A percentile compares a stretch with the other conserved stretches of the same genome.
Conservation (phyloP, 2,329 filamentous ascomycete species). For the Xylaria digitata region DNA sequence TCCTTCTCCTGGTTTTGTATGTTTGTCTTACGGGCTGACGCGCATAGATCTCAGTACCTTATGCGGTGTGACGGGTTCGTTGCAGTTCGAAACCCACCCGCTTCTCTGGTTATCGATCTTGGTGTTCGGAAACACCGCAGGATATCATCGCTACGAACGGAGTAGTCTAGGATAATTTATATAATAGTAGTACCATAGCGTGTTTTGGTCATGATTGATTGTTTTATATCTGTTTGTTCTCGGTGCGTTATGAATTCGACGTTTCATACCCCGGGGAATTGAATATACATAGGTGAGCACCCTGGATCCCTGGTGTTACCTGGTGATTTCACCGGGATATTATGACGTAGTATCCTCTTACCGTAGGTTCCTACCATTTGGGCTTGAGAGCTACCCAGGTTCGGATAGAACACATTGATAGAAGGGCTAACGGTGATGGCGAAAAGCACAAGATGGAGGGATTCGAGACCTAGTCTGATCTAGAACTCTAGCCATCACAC, state of each 20-base stretch:
- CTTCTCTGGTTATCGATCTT: not conserved
- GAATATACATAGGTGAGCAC: no score
- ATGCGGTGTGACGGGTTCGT: conserved; percentile 26
- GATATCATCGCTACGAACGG: not conserved
- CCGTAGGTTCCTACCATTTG: no score
- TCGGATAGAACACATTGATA: no score
- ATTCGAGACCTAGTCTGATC: not conserved
- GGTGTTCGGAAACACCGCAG: not conserved
- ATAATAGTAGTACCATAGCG: not conserved
- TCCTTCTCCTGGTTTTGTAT: not conserved
- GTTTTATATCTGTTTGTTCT: not conserved
- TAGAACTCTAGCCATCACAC: not conserved
- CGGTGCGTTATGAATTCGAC: not conserved
- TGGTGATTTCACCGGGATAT: no score
- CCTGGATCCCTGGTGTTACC: no score
- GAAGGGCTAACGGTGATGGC: not conserved
- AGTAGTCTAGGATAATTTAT: not conserved
- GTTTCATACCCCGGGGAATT: no score
- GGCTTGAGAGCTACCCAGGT: no score
- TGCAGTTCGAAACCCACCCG: conserved; percentile 4
- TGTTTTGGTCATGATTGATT: no score
- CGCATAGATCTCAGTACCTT: conserved; percentile 21
- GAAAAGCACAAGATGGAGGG: no score
- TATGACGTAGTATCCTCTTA: no score
- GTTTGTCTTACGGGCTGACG: conserved; percentile 20